Conservation (phyloP, 208 protist genomes). For the Trypanosoma boissoni region DNA sequence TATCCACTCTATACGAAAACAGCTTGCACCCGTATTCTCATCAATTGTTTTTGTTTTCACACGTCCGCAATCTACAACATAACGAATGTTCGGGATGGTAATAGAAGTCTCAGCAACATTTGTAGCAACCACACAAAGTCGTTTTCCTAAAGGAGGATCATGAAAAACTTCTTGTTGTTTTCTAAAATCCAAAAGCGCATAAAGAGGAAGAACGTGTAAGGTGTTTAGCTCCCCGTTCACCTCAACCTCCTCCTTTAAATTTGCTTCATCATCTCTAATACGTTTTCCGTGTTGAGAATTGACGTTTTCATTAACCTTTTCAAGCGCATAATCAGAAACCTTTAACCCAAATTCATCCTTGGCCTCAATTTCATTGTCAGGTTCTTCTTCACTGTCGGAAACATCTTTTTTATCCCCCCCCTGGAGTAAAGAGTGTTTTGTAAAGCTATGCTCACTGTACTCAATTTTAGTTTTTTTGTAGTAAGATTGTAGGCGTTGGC, state of each 20-base stretch:
- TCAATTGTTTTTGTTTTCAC: slow-evolving; percentile 97
- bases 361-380: slow-evolving; percentile 15
- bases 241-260: slow-evolving; percentile 74
- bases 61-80: slow-evolving; percentile 98
- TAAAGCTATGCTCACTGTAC: slow-evolving; percentile 82
- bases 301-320: slow-evolving; percentile 37
- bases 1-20: slow-evolving; percentile 95
- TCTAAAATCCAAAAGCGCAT: slow-evolving; percentile 93
- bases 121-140: slow-evolving; percentile 98
- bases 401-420: slow-evolving; percentile 6
- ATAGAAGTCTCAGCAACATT: slow-evolving; percentile 99
- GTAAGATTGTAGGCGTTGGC: slow-evolving; percentile 70
- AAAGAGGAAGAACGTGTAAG: slow-evolving; percentile 98
- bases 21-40: slow-evolving; percentile 95
- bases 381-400: slow-evolving; percentile 20
- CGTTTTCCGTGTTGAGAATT: too few relatives aligned
- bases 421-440: slow-evolving; percentile 49
- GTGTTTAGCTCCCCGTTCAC: slow-evolving; percentile 85
- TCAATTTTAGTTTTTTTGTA: slow-evolving; percentile 83
- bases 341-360: slow-evolving; percentile 54
- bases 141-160: slow-evolving; percentile 73
- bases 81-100: slow-evolving; percentile 98
- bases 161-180: slow-evolving; percentile 95
- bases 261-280: slow-evolving; percentile 17
- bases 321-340: slow-evolving; percentile 51